Conservation (phyloP, 2,329 filamentous ascomycete genomes). For the Colletotrichum spaethianum region DNA sequence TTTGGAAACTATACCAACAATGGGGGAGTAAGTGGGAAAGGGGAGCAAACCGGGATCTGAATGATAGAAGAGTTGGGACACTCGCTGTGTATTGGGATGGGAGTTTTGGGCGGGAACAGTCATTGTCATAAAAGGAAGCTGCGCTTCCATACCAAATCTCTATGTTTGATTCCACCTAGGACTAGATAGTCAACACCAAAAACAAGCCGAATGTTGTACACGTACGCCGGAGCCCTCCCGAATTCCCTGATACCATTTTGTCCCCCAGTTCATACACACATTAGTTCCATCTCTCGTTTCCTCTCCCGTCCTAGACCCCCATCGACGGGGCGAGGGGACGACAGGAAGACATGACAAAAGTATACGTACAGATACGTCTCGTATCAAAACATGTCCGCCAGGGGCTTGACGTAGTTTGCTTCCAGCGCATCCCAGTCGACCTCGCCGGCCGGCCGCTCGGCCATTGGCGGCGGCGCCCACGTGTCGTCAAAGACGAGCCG, state of each 20-base stretch:
- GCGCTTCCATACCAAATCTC: background rate
- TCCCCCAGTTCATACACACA: conserved; percentile 16
- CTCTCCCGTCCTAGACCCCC: no score
- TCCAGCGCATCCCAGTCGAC: conserved; percentile 42
- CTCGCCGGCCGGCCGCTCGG: conserved; percentile 32
- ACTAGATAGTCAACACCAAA: background rate
- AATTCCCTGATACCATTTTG: background rate
- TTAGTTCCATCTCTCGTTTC: background rate
- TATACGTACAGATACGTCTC: conserved; percentile 5
- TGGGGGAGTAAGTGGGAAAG: no score
- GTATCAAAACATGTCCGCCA: conserved; percentile 18
- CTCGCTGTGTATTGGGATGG: background rate
- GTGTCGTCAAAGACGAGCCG: conserved; percentile 37
- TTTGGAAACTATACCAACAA: background rate
- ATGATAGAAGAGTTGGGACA: background rate
- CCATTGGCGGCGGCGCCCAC: conserved; percentile 23
- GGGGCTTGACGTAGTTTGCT: conserved; percentile 38
- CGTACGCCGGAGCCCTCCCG: background rate
- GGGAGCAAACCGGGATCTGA: background rate
- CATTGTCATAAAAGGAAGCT: background rate
- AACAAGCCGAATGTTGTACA: background rate
- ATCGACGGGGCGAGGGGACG: background rate
- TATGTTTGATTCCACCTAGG: background rate
- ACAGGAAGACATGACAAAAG: background rate
- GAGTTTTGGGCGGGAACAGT: background rate